A percentile compares a stretch with the other conserved stretches of the same genome.
phyloP scores from a whole-genome alignment of 768 basidiomycete genomes.

The Daedalea quercina region DNA sequence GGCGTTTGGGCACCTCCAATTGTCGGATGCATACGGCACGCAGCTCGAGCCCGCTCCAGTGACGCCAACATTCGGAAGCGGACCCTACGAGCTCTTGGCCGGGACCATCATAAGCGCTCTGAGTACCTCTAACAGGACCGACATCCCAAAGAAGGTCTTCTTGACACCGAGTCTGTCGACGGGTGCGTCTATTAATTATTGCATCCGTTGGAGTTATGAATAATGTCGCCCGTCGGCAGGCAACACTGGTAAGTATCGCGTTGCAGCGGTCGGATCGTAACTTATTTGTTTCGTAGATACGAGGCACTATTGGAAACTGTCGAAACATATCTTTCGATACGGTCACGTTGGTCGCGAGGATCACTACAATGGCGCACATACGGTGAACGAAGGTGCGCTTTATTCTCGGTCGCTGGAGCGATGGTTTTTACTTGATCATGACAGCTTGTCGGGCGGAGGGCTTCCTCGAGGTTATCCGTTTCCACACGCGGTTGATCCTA shows the following conservation, averaged over 20 bases:
- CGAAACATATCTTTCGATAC: constrained; percentile 66
- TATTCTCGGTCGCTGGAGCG: neutral
- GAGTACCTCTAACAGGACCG: constrained; percentile 12
- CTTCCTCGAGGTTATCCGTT: constrained; percentile 60
- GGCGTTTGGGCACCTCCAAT: constrained; percentile 41
- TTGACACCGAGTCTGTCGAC: constrained; percentile 21
- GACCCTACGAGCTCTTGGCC: constrained; percentile 26
- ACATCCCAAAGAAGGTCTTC: constrained; percentile 16
- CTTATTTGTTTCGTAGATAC: constrained; percentile 27
- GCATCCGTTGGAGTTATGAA: neutral
- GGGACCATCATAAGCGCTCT: constrained; percentile 25
- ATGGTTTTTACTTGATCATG: neutral
- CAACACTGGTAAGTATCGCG: constrained; percentile 18
- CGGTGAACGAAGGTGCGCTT: constrained; percentile 61
- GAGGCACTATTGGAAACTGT: constrained; percentile 36
- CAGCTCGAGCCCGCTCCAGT: constrained; percentile 65
- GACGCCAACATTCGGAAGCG: constrained; percentile 30
- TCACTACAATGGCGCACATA: constrained; percentile 39
- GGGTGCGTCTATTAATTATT: constrained; percentile 5
- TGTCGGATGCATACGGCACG: constrained; percentile 41
- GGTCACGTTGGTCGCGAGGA: constrained; percentile 17
- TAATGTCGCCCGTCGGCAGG: constrained; percentile 6
- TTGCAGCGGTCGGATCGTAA: neutral
- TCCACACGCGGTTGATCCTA: constrained; percentile 57
- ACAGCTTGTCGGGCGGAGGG: constrained; percentile 42